Evolutionary conservation across 805 yeast genomes (phyloP).

Genomic region (Komagataella phaffii): DNA sequence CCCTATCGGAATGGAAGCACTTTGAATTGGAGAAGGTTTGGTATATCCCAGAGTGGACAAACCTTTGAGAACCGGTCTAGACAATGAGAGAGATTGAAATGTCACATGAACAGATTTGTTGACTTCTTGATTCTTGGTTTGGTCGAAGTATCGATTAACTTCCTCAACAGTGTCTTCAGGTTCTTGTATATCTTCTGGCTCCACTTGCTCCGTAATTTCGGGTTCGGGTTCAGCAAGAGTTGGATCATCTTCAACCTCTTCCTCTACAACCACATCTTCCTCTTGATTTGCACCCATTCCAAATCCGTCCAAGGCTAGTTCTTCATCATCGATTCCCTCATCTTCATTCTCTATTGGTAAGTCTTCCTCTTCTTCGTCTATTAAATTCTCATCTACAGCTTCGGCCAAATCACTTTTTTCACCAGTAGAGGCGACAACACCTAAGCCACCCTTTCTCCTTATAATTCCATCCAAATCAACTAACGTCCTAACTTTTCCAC

Average conservation of each 20-base stretch:
- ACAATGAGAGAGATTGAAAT: conserved; percentile 67
- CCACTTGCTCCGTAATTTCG: conserved; percentile 10
- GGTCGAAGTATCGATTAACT: conserved; percentile 67
- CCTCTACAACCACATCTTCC: conserved; percentile 13
- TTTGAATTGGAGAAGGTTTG: conserved; percentile 90
- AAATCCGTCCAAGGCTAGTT: conserved; percentile 22
- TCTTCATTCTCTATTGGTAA: conserved; percentile 12
- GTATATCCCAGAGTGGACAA: conserved; percentile 67
- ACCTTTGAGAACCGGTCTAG: conserved; percentile 85
- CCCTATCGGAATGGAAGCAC: conserved; percentile 88
- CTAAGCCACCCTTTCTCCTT: conserved; percentile 72
- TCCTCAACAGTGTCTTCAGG: conserved; percentile 59
- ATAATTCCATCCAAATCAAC: conserved; percentile 85
- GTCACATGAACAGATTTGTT: conserved; percentile 29
- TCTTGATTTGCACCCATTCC: conserved; percentile 23
- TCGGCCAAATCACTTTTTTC: conserved; percentile 13
- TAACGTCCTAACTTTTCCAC: conserved; percentile 26
- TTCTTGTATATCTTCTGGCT: conserved; percentile 10
- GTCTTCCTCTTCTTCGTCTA: conserved; percentile 17
- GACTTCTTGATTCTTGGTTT: conserved; percentile 29
- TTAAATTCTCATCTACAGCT: conserved; percentile 20
- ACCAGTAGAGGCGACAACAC: conserved; percentile 32
- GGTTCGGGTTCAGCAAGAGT: conserved; percentile 20
- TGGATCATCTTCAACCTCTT: conserved; percentile 13
- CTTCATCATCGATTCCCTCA: conserved; percentile 23